A percentile compares a stretch with the other conserved stretches of the same genome.
Conservation (phyloP, 2,329 filamentous ascomycete genomes). For the Aspergillus latus region DNA sequence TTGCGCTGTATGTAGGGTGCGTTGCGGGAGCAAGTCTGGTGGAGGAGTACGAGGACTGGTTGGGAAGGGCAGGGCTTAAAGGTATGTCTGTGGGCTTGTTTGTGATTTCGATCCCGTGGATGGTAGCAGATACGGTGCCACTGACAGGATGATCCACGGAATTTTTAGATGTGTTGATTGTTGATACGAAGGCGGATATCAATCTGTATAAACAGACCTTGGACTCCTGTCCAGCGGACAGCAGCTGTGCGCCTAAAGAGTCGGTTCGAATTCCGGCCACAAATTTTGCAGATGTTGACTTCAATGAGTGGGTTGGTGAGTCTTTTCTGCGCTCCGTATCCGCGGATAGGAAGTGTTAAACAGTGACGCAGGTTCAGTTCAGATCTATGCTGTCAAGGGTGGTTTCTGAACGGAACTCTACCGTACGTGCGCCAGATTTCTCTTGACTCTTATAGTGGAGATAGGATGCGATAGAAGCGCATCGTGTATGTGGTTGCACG, state of each 20-base stretch:
- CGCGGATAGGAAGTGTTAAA: not conserved
- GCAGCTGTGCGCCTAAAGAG: conserved; percentile 17
- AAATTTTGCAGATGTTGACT: conserved; percentile 30
- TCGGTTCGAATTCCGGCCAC: not conserved
- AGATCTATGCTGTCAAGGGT: not conserved
- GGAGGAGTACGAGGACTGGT: conserved; percentile 53
- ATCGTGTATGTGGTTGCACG: too few relatives aligned
- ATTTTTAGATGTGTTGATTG: conserved; percentile 43
- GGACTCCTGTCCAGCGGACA: conserved; percentile 22
- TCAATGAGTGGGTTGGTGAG: conserved; percentile 55
- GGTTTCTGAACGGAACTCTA: not conserved
- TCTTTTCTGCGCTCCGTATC: conserved; percentile 11
- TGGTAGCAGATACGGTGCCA: too few relatives aligned
- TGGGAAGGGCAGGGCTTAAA: conserved; percentile 28
- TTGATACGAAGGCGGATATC: conserved; percentile 49
- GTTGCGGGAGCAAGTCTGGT: conserved; percentile 58
- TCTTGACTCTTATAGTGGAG: too few relatives aligned
- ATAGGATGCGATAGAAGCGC: too few relatives aligned
- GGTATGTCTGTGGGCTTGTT: conserved; percentile 25
- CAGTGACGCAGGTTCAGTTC: not conserved
- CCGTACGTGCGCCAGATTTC: too few relatives aligned
- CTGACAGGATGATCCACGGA: conserved; percentile 40
- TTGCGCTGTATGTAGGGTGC: conserved; percentile 61
- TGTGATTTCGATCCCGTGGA: too few relatives aligned
- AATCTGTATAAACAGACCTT: conserved; percentile 46